These are phyloP conservation scores for Acacia pycnantha DNA, from an alignment of 331 rosid species.

Conservation along the genomic window DNA sequence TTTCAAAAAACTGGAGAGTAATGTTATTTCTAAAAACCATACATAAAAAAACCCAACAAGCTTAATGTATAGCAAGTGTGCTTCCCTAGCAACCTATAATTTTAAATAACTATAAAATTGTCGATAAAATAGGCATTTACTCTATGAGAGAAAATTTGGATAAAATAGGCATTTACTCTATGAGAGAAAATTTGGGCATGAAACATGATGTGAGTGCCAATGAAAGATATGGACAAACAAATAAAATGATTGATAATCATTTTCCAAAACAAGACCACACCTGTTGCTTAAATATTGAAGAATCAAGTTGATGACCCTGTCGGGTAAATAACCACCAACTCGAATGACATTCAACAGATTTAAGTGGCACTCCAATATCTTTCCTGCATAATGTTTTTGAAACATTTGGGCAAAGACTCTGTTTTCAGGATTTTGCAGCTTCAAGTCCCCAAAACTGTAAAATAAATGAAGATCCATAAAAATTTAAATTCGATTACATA, in stretches of 20 bases:
- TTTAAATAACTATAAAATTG: neutral
- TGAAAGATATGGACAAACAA: neutral
- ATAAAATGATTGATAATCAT: neutral
- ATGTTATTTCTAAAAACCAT: neutral
- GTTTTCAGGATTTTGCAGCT: constrained; percentile 87
- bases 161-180: neutral
- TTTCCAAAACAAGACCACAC: constrained; percentile 30
- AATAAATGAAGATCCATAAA: constrained; percentile 14
- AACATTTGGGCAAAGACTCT: constrained; percentile 94
- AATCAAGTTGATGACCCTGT: constrained; percentile 86
- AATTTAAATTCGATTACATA: constrained; percentile 1
- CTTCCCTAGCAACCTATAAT: neutral
- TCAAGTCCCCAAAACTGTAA: constrained; percentile 90
- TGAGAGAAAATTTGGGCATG: neutral
- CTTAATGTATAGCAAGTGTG: neutral
- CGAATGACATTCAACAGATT: constrained; percentile 80
- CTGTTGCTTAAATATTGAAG: constrained; percentile 94
- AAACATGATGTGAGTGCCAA: neutral
- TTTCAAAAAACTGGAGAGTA: constrained; percentile 10
- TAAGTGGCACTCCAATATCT: constrained; percentile 87
- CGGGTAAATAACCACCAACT: constrained; percentile 87
- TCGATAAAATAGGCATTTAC: neutral
- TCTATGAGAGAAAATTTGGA: neutral
- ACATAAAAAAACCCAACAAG: neutral
- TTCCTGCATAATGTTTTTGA: constrained; percentile 90